A percentile compares a stretch with the other conserved stretches of the same genome.
phyloP scores from a whole-genome alignment of 75 land plant genomes.

The Pinus tabuliformis region DNA sequence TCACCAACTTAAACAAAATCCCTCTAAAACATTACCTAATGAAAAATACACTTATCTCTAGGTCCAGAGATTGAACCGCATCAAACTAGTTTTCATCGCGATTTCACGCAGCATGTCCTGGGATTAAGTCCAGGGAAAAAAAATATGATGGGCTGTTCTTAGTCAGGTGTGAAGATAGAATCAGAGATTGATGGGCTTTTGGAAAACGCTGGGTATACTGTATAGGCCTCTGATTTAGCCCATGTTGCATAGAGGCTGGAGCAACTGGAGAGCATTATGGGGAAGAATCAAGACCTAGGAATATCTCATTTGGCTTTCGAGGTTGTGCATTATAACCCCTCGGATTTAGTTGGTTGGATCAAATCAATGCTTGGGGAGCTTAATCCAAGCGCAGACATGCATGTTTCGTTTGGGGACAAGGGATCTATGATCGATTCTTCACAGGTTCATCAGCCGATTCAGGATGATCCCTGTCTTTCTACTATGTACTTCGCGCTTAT shows the following conservation, averaged over 20 bases:
- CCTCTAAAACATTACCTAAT: too few species aligned
- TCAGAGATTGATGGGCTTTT: slow-evolving; percentile 49
- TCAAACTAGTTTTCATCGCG: too few species aligned
- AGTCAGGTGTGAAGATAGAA: not conserved
- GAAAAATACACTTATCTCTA: too few species aligned
- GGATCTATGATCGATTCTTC: not conserved
- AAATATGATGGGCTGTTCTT: not conserved
- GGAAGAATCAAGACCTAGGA: slow-evolving; percentile 19
- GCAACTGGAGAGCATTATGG: slow-evolving; percentile 48
- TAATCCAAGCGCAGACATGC: not conserved
- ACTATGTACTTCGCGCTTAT: slow-evolving; percentile 6
- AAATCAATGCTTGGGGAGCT: slow-evolving; percentile 75
- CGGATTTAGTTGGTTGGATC: slow-evolving; percentile 73
- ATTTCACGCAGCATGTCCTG: too few species aligned
- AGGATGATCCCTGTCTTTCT: not conserved
- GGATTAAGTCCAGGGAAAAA: not conserved
- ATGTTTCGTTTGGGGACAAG: not conserved
- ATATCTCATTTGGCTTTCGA: slow-evolving; percentile 38
- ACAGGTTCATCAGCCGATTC: too few species aligned
- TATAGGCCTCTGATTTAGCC: slow-evolving; percentile 55
- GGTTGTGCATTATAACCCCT: slow-evolving; percentile 67
- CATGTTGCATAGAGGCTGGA: slow-evolving; percentile 66
- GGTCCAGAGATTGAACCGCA: too few species aligned
- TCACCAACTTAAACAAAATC: too few species aligned
- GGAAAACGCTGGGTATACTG: slow-evolving; percentile 58